phyloP scores from a whole-genome alignment of 2,329 filamentous ascomycete species.

The Sclerotiophoma versabilis region DNA sequence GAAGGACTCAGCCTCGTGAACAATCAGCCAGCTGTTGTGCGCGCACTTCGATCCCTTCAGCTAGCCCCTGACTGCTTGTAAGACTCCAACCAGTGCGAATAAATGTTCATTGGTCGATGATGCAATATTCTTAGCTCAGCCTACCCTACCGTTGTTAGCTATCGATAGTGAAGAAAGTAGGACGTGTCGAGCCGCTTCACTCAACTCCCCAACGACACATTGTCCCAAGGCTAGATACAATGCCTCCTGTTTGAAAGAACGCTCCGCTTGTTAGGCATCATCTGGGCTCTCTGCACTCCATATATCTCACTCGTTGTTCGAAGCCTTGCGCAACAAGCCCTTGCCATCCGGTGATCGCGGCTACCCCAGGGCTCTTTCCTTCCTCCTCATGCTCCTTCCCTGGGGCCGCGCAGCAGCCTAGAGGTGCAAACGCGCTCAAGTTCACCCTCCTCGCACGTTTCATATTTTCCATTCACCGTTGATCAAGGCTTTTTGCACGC shows the following conservation, averaged over 20 bases:
- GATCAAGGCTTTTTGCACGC: not conserved
- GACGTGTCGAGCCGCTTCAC: constrained; percentile 14
- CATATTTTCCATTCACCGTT: not conserved
- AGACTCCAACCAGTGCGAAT: not conserved
- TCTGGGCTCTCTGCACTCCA: not conserved
- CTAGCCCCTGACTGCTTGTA: constrained; percentile 1
- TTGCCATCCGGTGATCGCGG: not conserved
- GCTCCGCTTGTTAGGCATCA: not conserved
- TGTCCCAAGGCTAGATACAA: constrained; percentile 2
- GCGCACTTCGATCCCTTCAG: not conserved
- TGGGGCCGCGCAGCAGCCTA: constrained; percentile 6
- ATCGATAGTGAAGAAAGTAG: constrained; percentile 12
- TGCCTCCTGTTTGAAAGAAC: not conserved
- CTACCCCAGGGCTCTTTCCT: constrained; percentile 1
- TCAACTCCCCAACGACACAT: constrained; percentile 7
- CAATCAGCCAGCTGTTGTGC: not conserved
- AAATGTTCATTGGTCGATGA: constrained; percentile 11
- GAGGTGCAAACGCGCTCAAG: not conserved
- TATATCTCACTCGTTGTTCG: not conserved
- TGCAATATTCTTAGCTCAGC: constrained; percentile 18
- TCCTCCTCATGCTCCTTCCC: constrained; percentile 5
- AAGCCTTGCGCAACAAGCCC: constrained; percentile 1
- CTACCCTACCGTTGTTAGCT: constrained; percentile 8
- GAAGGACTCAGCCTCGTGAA: constrained; percentile 16
- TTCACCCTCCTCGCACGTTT: not conserved